phyloP scores from a whole-genome alignment of 352 stramenopile genomes.

The Phytophthora foliorum region DNA sequence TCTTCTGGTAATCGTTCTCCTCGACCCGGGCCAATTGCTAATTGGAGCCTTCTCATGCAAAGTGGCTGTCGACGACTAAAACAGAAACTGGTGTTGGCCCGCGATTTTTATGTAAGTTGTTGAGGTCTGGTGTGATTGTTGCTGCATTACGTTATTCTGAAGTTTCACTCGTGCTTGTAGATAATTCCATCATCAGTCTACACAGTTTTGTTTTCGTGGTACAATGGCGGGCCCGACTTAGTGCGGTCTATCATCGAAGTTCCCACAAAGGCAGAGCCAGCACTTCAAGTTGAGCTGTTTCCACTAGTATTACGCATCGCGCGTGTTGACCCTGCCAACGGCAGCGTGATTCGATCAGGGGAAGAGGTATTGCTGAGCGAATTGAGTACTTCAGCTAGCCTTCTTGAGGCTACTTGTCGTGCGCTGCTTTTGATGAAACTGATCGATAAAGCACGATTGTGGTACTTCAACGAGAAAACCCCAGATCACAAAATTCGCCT shows the following conservation, averaged over 20 bases:
- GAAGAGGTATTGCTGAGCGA: conserved; percentile 81
- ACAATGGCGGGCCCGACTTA: conserved; percentile 80
- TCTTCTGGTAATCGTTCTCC: conserved; percentile 18
- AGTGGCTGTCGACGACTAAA: conserved; percentile 82
- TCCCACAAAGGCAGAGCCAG: conserved; percentile 30
- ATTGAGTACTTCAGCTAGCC: conserved; percentile 64
- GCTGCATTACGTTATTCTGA: conserved; percentile 3
- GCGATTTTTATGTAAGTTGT: conserved; percentile 83
- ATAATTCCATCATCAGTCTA: conserved; percentile 78
- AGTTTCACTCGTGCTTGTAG: conserved; percentile 39
- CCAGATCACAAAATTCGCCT: conserved; percentile 79
- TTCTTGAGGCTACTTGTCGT: conserved; percentile 81
- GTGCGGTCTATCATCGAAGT: conserved; percentile 63
- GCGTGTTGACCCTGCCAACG: conserved; percentile 72
- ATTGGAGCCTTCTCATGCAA: conserved; percentile 81
- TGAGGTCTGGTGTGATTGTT: neutral
- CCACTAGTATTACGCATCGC: conserved; percentile 83
- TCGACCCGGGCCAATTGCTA: conserved; percentile 81
- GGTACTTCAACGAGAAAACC: conserved; percentile 83
- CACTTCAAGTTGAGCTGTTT: conserved; percentile 80
- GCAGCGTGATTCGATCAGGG: conserved; percentile 79
- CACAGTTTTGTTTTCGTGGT: conserved; percentile 77
- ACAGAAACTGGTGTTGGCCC: conserved; percentile 71
- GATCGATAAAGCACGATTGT: conserved; percentile 79
- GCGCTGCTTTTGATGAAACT: conserved; percentile 78